Percentiles rank a stretch among this genome's conserved stretches.
Evolutionary conservation across 176 grass and related monocot genomes (phyloP).

Genomic region (Dendrocalamus sinicus): DNA sequence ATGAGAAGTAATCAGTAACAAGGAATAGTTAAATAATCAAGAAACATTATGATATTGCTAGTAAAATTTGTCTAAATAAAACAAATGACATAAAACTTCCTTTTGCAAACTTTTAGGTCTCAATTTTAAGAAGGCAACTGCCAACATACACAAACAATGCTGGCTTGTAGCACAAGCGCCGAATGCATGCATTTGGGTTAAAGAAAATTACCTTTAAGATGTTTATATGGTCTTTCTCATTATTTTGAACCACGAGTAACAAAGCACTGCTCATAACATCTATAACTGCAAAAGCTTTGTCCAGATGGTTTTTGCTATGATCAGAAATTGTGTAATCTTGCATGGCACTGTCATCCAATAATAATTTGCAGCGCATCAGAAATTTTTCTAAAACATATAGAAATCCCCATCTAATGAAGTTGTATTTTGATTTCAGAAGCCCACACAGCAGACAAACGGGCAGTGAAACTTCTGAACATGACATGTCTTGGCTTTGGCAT

Average conservation of each 20-base stretch:
- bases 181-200: constrained; percentile 20
- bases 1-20: neutral
- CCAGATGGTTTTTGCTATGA: constrained; percentile 59
- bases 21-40: neutral
- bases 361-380: constrained; percentile 95
- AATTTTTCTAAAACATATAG: constrained; percentile 92
- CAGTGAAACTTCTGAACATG: constrained; percentile 76
- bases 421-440: constrained; percentile 93
- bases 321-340: constrained; percentile 51
- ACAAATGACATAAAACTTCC: constrained; percentile 4
- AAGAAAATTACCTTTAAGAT: constrained; percentile 86
- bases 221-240: constrained; percentile 96
- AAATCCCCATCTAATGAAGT: constrained; percentile 96
- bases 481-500: constrained; percentile 78
- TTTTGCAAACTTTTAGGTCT: constrained; percentile 4
- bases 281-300: constrained; percentile 87
- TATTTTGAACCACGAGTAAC: constrained; percentile 85
- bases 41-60: neutral
- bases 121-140: constrained; percentile 21
- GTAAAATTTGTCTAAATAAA: neutral
- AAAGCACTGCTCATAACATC: constrained; percentile 94
- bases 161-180: constrained; percentile 5
- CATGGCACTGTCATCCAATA: constrained; percentile 88
- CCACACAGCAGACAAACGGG: constrained; percentile 88
- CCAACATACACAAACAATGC: neutral